A percentile compares a stretch with the other conserved stretches of the same genome.
Evolutionary conservation across 495 filamentous ascomycete species (phyloP).

Genomic region (Tuber umbilicatum): DNA sequence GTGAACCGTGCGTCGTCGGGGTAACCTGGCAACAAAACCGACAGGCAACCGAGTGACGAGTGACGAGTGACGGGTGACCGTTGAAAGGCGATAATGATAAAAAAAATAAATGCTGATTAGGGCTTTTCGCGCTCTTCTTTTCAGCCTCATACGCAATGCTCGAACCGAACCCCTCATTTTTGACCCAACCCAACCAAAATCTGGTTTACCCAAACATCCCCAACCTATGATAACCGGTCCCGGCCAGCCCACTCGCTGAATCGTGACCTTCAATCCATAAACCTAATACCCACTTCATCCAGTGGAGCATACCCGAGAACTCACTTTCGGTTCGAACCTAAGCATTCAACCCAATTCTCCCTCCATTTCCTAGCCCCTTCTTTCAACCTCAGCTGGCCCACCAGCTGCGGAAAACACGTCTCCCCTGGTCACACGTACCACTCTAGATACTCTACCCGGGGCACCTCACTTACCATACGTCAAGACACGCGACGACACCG

Average conservation of each 20-base stretch:
- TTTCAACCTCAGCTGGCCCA: not conserved
- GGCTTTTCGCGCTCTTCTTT: not conserved
- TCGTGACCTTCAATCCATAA: not conserved
- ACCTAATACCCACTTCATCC: not conserved
- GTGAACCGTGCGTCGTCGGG: constrained; percentile 31
- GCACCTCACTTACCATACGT: not conserved
- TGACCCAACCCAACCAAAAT: not conserved
- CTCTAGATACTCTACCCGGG: not conserved
- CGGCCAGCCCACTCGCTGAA: not conserved
- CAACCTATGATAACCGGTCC: not conserved
- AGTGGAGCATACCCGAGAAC: not conserved
- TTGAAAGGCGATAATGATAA: not conserved
- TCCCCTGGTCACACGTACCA: constrained; percentile 1
- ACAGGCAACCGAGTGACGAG: not conserved
- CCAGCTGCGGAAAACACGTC: constrained; percentile 1
- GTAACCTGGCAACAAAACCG: not conserved
- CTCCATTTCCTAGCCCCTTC: not conserved
- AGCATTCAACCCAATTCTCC: not conserved
- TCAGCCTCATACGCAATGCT: constrained; percentile 38
- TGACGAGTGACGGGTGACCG: not conserved
- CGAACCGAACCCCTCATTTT: not conserved
- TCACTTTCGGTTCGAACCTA: not conserved
- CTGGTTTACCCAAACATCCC: not conserved
- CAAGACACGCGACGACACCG: not conserved
- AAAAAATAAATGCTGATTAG: not conserved